Evolutionary conservation across 139 green algal species (phyloP), one percentile per base, ranked within the genome.

Genomic region (Chlorella sp.): DNA sequence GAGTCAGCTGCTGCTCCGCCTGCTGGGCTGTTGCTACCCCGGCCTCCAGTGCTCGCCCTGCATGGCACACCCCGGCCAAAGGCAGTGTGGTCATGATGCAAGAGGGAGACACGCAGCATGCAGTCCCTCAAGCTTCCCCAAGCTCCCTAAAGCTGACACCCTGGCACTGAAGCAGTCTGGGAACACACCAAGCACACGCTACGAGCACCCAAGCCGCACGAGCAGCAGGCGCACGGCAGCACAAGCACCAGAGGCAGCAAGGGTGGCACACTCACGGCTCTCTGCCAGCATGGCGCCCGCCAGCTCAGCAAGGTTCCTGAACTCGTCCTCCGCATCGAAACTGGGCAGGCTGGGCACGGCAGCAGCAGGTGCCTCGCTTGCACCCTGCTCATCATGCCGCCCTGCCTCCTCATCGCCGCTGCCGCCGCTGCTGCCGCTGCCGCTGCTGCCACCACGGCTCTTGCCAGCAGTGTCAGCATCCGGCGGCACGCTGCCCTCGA

Each of bases 321-420:
- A 81, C 84, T 88, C 84, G 11, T 88, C 84, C 9, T 48, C 84
- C 7, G 30, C 36, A 68, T 68, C 26, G 81, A 88, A 88, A 3
- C 68, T 64, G n/a, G 84, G 84, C 66, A 88, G 37, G 30, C 83
- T 39, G 21, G 83, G 39, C 4, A 36, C 42, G 18, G 48, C 48
- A 39, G 32, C 30, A 30, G 81, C 53, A 7, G 81, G 12, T 48
- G 53, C 48, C 2, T n/a, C 15, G 3, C 34, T 39, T 21, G 48
- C 81, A 32, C 1, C 12, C 37, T 57, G 30, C 12, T 40, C 32
- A 26, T 40, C 14, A 3, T 81, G 30, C 5, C 32, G 40, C 11
- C 19, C 40, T 15, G 36, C 79, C 9, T 39, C 42, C 28, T 26
- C 37, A 83, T n/a, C 37, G n/a, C 83, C 34, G 12, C 64, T 32